Base-by-base conservation (phyloP, 2,329 filamentous ascomycete genomes). In the Nothophaeocryptopus gaeumannii region DNA sequence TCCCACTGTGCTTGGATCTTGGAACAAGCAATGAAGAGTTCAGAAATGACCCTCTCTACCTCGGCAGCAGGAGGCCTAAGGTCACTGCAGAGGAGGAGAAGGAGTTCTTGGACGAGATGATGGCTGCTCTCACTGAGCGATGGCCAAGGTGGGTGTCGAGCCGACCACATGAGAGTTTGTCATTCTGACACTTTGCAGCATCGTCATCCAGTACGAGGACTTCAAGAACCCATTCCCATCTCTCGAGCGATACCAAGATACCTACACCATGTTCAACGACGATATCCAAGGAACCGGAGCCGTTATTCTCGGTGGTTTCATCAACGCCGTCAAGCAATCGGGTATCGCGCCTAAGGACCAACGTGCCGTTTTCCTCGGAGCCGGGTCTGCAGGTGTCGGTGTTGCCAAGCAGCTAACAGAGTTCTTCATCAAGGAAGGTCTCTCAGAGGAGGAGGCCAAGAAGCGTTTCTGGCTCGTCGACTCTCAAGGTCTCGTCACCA, bases 221-320 rank as follows among this genome's bases (percentile, higher is more conserved):
- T 97, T 96, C 72, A 95, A 97, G 78, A 95, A 92, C 65, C 92
- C 93, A 39, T 99, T 97, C 81, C 86, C 88, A 56, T 92, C 95
- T 65, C 81, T 97, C 35, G 87, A 93, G 68, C 83, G 89, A 53
- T 97, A 97, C 75, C 86, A 89, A 62, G 79, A 91, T 68, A 81
- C 79, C 58, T 92, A 96, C 78, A 91, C 88, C 71, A 95, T 89
- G 79, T 99, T 99, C 82, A 97, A 97, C 72, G 93, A 97, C 67
- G 92, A 99, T 68, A 93, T 99, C 67, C 92, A 97, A 77, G 92
- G 92, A 59, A 97, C 93, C 62, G 93, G 93, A 62, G 90, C 92
- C 56, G 93, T 99, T 65, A 90, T 97, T 55, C 81, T 96, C 47
- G 92, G 82, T 57, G 92, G 92, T 62, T 79, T 87, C 70, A 82